Percentiles rank a stretch among this genome's conserved stretches.
Conservation (phyloP, 2,329 filamentous ascomycete species). For the Penicillium sp. region DNA sequence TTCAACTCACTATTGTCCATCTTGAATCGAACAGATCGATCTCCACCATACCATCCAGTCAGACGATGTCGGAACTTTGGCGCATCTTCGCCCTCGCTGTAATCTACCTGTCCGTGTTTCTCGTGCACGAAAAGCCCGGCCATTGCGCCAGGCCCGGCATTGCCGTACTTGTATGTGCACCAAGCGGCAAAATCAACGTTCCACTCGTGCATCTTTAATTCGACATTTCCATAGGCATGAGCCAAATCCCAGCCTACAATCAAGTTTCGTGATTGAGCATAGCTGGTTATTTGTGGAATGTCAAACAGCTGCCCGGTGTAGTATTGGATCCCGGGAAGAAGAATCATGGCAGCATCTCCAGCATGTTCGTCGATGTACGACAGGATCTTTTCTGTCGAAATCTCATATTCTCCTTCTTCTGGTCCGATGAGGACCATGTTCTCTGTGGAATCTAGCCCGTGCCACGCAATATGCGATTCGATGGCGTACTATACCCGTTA, state of each 20-base stretch:
- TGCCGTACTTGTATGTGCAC: constrained; percentile 94
- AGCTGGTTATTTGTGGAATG: constrained; percentile 67
- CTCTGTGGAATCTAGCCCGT: constrained; percentile 58
- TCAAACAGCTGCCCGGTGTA: constrained; percentile 85
- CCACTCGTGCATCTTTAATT: constrained; percentile 74
- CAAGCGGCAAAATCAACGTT: constrained; percentile 82
- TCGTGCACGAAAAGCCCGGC: constrained; percentile 75
- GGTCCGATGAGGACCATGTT: constrained; percentile 70
- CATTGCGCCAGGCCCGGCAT: constrained; percentile 73
- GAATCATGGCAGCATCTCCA: constrained; percentile 63
- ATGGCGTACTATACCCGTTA: constrained; percentile 60
- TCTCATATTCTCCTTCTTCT: constrained; percentile 49
- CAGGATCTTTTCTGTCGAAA: constrained; percentile 66
- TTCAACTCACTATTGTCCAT: constrained; percentile 61
- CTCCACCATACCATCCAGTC: constrained; percentile 77
- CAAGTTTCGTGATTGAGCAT: constrained; percentile 65
- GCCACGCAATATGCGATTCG: constrained; percentile 69
- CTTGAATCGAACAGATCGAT: constrained; percentile 66
- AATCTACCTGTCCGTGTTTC: constrained; percentile 51
- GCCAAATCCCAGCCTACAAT: constrained; percentile 80
- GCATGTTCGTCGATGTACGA: constrained; percentile 67
- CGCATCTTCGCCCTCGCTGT: constrained; percentile 37
- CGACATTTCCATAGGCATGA: constrained; percentile 76
- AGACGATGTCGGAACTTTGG: constrained; percentile 59
- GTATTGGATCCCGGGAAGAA: constrained; percentile 84